Evolutionary conservation across 1,284 basidiomycete species (phyloP), one percentile per base, ranked within the genome.

Genomic region (Ceratobasidium sp.): DNA sequence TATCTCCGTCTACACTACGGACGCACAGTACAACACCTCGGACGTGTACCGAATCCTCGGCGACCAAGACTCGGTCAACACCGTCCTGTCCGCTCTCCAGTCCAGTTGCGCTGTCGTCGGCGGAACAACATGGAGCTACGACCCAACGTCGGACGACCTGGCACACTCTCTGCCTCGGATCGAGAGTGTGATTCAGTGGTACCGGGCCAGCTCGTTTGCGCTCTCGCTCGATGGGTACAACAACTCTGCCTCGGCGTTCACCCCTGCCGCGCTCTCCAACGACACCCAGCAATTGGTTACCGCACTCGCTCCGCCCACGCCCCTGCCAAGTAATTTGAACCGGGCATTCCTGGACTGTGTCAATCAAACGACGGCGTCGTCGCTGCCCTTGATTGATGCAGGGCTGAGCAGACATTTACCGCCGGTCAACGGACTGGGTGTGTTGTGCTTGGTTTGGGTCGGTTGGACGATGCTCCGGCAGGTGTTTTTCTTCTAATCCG

Each of bases 211-310:
- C 27, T 70, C 69, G 17, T 70, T 70, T 42, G 40, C 52, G 10
- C 60, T 70, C 15, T 29, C 64, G n/a, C 60, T 70, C 27, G 60
- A 70, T 17, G 43, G 60, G 15, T 70, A 70, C 60, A 70, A 70
- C 43, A 70, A 70, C 43, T 50, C 69, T 3, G 69, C 42, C 31
- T 38, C 60, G 20, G 31, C 20, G 12, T 1, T 49, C 22, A 49
- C 60, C 1, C 27, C 34, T 35, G 69, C 69, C 3, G 52, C 69
- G 3, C 12, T 52, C 8, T 56, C 32, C 40, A 70, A 70, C 42
- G 27, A 27, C 1, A 65, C 53, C 7, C 53, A 55, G 42, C 52
- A 56, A 5, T 45, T 65, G 5, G 60, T 70, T 35, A 50, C 32
- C 10, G n/a, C 60, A 6, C 29, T 67, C 3, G 15, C 52, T 7